phyloP scores from a whole-genome alignment of 495 filamentous ascomycete species.

The Podospora conica region DNA sequence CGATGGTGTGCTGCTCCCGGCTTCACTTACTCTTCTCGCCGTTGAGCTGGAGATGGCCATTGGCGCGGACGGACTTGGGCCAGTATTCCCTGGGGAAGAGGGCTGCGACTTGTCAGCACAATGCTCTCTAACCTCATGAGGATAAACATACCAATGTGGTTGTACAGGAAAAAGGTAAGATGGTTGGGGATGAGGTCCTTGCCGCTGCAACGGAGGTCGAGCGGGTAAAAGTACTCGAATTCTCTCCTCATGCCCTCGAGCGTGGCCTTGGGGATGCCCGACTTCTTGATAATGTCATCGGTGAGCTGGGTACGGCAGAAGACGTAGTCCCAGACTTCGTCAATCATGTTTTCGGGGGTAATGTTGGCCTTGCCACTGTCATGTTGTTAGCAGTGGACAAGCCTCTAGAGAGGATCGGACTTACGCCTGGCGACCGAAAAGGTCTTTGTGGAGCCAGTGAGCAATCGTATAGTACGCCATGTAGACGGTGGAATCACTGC shows the following conservation, averaged over 20 bases:
- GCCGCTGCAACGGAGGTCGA: conserved; percentile 77
- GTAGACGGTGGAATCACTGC: conserved; percentile 80
- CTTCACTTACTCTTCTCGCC: conserved; percentile 71
- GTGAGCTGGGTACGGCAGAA: conserved; percentile 59
- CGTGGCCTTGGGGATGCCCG: conserved; percentile 61
- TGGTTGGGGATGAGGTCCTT: conserved; percentile 88
- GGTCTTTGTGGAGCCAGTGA: conserved; percentile 53
- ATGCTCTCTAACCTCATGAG: neutral
- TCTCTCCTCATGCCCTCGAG: conserved; percentile 76
- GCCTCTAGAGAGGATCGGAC: neutral
- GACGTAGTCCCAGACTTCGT: conserved; percentile 95
- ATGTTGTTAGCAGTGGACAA: conserved; percentile 22
- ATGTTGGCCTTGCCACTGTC: conserved; percentile 58
- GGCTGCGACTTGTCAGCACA: conserved; percentile 24
- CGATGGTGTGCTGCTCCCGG: neutral
- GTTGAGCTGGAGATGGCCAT: conserved; percentile 90
- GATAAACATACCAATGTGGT: conserved; percentile 55
- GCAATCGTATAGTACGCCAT: conserved; percentile 96
- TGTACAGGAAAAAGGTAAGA: conserved; percentile 94
- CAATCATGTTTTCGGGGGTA: conserved; percentile 80
- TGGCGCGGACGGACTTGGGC: conserved; percentile 75
- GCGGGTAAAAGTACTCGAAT: conserved; percentile 95
- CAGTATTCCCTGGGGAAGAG: conserved; percentile 83
- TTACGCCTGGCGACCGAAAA: neutral
- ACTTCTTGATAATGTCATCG: conserved; percentile 52